These are phyloP conservation scores for Coriolopsis trogii DNA, from an alignment of 1,284 basidiomycete genomes.

Conservation along the genomic window DNA sequence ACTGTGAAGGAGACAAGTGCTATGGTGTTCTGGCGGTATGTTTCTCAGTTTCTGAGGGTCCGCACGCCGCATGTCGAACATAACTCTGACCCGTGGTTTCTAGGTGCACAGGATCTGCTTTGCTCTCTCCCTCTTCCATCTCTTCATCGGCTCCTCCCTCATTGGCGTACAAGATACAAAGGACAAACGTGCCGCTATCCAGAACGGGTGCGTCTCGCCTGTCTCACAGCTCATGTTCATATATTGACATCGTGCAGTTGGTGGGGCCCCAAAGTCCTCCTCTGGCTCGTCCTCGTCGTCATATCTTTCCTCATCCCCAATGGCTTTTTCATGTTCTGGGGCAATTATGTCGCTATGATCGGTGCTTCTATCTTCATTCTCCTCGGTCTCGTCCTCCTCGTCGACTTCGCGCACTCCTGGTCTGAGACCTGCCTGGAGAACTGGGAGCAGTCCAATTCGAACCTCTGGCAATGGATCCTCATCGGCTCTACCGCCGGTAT, in stretches of 20 bases:
- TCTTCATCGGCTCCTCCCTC: conserved; percentile 77
- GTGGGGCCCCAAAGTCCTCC: conserved; percentile 97
- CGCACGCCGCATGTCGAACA: too few species aligned
- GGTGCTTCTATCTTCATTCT: conserved; percentile 95
- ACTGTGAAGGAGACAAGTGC: conserved; percentile 90
- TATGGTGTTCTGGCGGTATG: conserved; percentile 96
- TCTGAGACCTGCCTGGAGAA: conserved; percentile 96
- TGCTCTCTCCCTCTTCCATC: conserved; percentile 89
- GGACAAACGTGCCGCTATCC: conserved; percentile 90
- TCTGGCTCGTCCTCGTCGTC: conserved; percentile 80
- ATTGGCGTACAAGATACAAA: conserved; percentile 90
- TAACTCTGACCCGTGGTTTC: background rate
- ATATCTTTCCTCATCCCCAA: conserved; percentile 94
- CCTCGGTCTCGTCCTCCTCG: conserved; percentile 94
- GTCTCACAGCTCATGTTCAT: background rate
- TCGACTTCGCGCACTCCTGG: conserved; percentile 99
- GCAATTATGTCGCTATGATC: conserved; percentile 89
- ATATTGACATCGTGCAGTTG: conserved; percentile 56
- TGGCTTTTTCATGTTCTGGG: conserved; percentile 95
- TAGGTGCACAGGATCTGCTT: conserved; percentile 98
- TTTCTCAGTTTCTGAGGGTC: conserved; percentile 19
- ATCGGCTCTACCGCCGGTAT: conserved; percentile 91
- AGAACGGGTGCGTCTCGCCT: conserved; percentile 82
- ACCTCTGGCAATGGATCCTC: conserved; percentile 96
- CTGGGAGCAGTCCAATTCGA: conserved; percentile 89